Base-by-base conservation (phyloP, 176 grass and related monocot species). In the Cenchrus purpureus region DNA sequence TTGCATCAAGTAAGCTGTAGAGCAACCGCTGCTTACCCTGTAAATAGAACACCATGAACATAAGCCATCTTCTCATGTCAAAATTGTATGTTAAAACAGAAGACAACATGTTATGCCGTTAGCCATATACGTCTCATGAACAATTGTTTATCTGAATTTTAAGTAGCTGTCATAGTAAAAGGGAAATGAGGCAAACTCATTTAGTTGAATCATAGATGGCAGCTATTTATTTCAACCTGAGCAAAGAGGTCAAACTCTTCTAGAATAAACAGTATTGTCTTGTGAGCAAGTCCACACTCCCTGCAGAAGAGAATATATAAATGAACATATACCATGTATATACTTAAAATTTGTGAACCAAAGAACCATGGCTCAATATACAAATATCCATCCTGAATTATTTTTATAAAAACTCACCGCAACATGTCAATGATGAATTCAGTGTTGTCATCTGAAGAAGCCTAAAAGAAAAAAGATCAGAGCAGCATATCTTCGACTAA, bases 191-290 rank as follows among this genome's bases (percentile, higher is more conserved):
- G 44, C 7, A 46, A 89, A 53, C 7, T 80, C 16, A 19, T 86
- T 56, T 11, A 71, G 34, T 77, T 52, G 5, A 87, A 91, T 50
- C 43, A 59, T 46, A 61, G 31, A 89, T 71, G 22, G 13, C 17
- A 78, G 66, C 10, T 87, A 87, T 68, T 44, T 16, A 22, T 81
- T 65, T 70, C 12, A 87, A 98, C 93, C 96, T 98, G 93, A 84
- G 93, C 88, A 81, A 98, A 98, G n/a, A 98, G 86, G 59, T 98
- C 91, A 84, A 98, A 98, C 60, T 98, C 96, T 87, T 94, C 91
- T 51, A 98, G 80, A 45, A 98, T 48, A 83, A 94, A 95, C 76
- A 98, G 67, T 56, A 93, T 64, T 70, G 93, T 87, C 82, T 95
- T 95, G 70, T 95, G 93, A 89, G 96, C 89, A 76, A 95, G 89